Evolutionary conservation across 768 basidiomycete genomes (phyloP).

Genomic region (Rhizopogon salebrosus): DNA sequence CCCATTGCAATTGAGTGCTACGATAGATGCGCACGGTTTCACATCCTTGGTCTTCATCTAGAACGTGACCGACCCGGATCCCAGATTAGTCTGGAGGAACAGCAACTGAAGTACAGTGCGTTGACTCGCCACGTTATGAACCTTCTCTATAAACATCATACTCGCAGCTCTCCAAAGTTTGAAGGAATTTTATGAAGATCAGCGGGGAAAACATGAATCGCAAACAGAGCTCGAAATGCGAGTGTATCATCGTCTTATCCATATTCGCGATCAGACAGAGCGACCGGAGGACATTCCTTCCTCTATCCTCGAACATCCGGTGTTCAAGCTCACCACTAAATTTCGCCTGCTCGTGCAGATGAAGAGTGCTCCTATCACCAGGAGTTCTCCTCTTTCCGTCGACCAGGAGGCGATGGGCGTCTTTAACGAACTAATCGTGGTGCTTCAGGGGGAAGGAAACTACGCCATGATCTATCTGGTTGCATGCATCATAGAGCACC

Average conservation of each 20-base stretch:
- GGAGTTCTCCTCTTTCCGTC: constrained; percentile 58
- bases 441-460: constrained; percentile 61
- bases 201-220: constrained; percentile 58
- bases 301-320: constrained; percentile 62
- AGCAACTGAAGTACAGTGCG: constrained; percentile 89
- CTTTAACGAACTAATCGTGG: constrained; percentile 52
- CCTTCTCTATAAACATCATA: neutral
- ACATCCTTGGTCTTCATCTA: constrained; percentile 76
- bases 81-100: constrained; percentile 70
- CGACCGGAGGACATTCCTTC: constrained; percentile 70
- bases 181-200: constrained; percentile 91
- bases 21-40: constrained; percentile 91
- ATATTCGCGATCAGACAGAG: constrained; percentile 81
- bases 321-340: constrained; percentile 76
- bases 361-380: constrained; percentile 71
- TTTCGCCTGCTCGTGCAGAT: constrained; percentile 79
- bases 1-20: constrained; percentile 81
- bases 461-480: constrained; percentile 79
- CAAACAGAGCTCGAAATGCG: constrained; percentile 94
- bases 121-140: constrained; percentile 7
- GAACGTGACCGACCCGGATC: constrained; percentile 54
- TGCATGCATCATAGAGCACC: constrained; percentile 81
- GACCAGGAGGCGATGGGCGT: constrained; percentile 63
- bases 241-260: constrained; percentile 88
- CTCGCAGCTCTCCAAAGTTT: constrained; percentile 81